Evolutionary conservation across 2,329 filamentous ascomycete genomes (phyloP), one percentile per base, ranked within the genome.

Genomic region (Polychaeton citri): DNA sequence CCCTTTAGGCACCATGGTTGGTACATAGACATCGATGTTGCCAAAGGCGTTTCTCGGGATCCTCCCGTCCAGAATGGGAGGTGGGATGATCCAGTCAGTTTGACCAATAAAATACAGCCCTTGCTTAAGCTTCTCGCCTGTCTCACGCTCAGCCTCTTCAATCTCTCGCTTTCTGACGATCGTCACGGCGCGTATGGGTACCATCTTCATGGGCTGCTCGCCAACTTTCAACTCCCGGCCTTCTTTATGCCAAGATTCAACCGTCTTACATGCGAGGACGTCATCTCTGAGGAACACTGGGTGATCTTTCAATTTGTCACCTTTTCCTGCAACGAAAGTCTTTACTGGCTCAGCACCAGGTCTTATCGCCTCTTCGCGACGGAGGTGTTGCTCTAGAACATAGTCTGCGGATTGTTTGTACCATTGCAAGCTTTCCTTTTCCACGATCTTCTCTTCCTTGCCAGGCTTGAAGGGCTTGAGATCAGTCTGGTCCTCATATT

Each of bases 211-310:
- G 0, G 90, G 83, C 33, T 75, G 62, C 45, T 81, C 76, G 3
- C 82, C 85, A 0, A 67, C 52, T 18, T 73, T 70, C 3, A 90
- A 76, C 18, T 77, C 79, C 8, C 88, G 74, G 0, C 90, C 90
- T 64, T 95, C 88, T 55, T 95, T 95, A 55, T 96, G 90, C 90
- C 90, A 98, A 1, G 84, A 94, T 55, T 98, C 90, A 2, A 82
- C 81, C 19, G 84, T 92, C 58, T 94, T 87, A 55, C 92, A 93
- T 26, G 72, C 69, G 2, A 87, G 75, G 0, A 96, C 76, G 45
- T 96, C 87, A 36, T 73, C 71, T 21, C 88, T 77, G 1, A 70
- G 70, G 53, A 76, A 96, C 0, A 96, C 85, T 1, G 83, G 77
- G 54, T 94, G 85, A 39, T 82, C 74, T 31, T 79, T 80, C 2